phyloP scores from a whole-genome alignment of 345 rosid genomes.

The Schrenkiella parvula region DNA sequence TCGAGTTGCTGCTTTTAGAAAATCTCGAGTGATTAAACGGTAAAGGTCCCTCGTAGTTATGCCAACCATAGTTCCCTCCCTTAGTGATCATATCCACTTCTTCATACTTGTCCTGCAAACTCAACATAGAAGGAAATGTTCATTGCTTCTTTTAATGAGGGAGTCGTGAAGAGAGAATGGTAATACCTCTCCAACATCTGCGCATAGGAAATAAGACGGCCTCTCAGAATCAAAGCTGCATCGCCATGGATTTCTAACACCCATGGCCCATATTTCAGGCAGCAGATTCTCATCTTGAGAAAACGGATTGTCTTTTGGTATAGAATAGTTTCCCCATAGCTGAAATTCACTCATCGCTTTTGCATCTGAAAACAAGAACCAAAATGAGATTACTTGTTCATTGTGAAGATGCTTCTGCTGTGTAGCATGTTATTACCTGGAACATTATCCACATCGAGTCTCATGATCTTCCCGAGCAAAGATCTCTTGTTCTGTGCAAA shows the following conservation, averaged over 20 bases:
- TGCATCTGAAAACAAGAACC: constrained; percentile 30
- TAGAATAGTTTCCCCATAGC: constrained; percentile 56
- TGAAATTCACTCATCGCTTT: constrained; percentile 24
- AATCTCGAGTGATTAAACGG: constrained; percentile 21
- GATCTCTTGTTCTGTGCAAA: constrained; percentile 54
- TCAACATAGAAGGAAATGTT: neutral
- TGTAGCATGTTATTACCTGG: constrained; percentile 22
- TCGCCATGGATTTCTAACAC: constrained; percentile 55
- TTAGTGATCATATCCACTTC: constrained; percentile 47
- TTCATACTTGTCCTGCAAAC: constrained; percentile 44
- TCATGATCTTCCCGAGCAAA: constrained; percentile 54
- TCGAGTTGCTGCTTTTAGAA: constrained; percentile 27
- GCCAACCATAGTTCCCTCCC: constrained; percentile 61
- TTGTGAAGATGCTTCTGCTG: neutral
- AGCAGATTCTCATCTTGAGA: constrained; percentile 33
- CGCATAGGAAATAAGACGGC: constrained; percentile 47
- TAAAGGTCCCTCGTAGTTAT: constrained; percentile 39
- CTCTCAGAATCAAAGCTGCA: constrained; percentile 58
- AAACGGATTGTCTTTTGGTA: constrained; percentile 50
- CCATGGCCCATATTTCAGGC: constrained; percentile 62
- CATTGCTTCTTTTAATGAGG: neutral
- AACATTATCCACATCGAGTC: constrained; percentile 45
- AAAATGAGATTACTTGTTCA: neutral
- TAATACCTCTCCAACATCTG: constrained; percentile 54
- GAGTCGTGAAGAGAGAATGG: neutral